Evolutionary conservation across 2,329 filamentous ascomycete genomes (phyloP), one percentile per base, ranked within the genome.

Genomic region (Dactylella cylindrospora): DNA sequence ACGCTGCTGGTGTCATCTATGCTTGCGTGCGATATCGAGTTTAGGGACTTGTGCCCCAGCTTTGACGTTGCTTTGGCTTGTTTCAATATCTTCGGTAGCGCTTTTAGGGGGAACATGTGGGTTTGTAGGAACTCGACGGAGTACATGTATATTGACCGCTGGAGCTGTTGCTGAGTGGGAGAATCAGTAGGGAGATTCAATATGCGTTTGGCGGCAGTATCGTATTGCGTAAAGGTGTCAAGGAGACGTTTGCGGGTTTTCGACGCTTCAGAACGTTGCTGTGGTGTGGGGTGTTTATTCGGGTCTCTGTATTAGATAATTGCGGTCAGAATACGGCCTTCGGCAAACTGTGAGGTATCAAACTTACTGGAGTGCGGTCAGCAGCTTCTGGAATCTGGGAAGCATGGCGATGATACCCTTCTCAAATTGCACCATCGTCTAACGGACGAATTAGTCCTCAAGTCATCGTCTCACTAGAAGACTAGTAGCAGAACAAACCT

Each of bases 241-340:
- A 89, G 90, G 0, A 96, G 78, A 17, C 90, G 81, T 72, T 89
- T 94, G n/a, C 90, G 85, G 8, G 94, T 86, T 73, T 93, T 94
- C 36, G 85, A 84, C 0, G 90, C 90, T 68, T 95, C 90, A 47
- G 87, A 80, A 36, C 95, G 83, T 70, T 95, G 88, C 3, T 82
- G 77, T 5, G 78, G 79, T 1, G 76, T 79, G 0, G 80, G 77
- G 0, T 78, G 75, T 46, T 65, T 65, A 8, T 61, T 44, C 2
- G 54, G 54, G 44, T 67, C 65, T 47, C 67, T 77, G 44, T 29
- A 20, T 25, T 31, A 12, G n/a, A 43, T 9, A 23, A 31, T 19
- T 3, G 13, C 5, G 17, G 13, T 25, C n/a, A n/a, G n/a, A n/a
- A n/a, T n/a, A n/a, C n/a, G n/a, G n/a, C n/a, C n/a, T n/a, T 31